Evolutionary conservation across 2,329 filamentous ascomycete species (phyloP).

Genomic region (Colletotrichum abscissum): DNA sequence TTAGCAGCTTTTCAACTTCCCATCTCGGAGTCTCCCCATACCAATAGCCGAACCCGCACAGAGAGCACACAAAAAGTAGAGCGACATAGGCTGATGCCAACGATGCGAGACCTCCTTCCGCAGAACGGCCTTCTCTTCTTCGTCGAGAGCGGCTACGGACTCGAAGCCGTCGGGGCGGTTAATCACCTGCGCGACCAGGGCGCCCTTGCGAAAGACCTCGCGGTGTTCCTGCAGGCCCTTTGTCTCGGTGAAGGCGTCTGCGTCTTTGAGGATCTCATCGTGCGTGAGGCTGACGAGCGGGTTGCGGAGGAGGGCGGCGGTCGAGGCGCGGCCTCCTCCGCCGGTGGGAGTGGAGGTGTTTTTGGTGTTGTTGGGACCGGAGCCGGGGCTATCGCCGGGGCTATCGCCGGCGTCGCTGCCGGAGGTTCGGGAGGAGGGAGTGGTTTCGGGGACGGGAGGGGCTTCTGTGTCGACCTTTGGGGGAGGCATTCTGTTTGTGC

Average conservation of each 20-base stretch:
- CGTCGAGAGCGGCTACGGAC: conserved; percentile 39
- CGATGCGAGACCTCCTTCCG: conserved; percentile 43
- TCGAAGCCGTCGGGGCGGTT: conserved; percentile 47
- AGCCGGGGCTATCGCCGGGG: no score
- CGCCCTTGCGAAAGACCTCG: conserved; percentile 62
- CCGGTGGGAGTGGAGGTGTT: background rate
- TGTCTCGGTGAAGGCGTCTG: conserved; percentile 48
- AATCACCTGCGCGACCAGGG: conserved; percentile 60
- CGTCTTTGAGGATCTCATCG: conserved; percentile 47
- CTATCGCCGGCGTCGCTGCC: background rate
- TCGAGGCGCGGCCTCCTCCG: conserved; percentile 31
- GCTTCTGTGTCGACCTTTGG: conserved; percentile 25
- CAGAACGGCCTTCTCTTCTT: conserved; percentile 44
- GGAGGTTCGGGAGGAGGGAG: conserved; percentile 1
- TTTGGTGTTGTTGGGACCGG: background rate
- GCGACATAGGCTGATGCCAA: conserved; percentile 46
- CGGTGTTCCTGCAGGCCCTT: conserved; percentile 47
- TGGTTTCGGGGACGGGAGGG: conserved; percentile 7
- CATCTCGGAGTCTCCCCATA: background rate
- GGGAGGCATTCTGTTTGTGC: background rate
- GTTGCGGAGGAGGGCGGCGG: conserved; percentile 44
- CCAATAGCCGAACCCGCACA: conserved; percentile 58
- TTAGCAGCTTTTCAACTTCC: background rate
- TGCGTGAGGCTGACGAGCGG: conserved; percentile 44
- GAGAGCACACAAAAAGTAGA: conserved; percentile 49